A percentile compares a stretch with the other conserved stretches of the same genome.
These are phyloP conservation scores for Talaromyces liani DNA, from an alignment of 495 filamentous ascomycete species.

Conservation along the genomic window DNA sequence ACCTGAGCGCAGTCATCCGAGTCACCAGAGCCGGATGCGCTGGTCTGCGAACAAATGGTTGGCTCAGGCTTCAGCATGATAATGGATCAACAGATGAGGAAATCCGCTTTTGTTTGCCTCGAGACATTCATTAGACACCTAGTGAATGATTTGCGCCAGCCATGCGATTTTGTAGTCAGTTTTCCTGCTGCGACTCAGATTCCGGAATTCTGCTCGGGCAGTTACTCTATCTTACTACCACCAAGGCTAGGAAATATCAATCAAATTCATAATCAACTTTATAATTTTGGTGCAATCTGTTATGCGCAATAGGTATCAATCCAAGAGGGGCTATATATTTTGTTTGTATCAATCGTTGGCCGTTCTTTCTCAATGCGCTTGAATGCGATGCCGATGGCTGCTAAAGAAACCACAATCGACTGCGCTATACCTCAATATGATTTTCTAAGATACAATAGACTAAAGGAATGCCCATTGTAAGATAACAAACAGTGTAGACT, in stretches of 20 bases:
- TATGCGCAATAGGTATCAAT: background rate
- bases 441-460: background rate
- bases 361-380: background rate
- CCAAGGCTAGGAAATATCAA: background rate
- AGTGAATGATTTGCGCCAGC: background rate
- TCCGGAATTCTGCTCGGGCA: background rate
- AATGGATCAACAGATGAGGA: background rate
- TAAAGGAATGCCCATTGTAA: background rate
- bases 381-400: background rate
- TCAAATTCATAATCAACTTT: background rate
- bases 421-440: background rate
- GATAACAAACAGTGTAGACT: background rate
- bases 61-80: background rate
- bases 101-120: background rate
- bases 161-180: background rate
- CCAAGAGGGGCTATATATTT: background rate
- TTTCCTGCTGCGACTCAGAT: background rate
- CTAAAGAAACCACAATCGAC: background rate
- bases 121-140: background rate
- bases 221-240: background rate
- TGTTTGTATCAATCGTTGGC: background rate
- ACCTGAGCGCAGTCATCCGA: conserved; percentile 8
- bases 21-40: background rate
- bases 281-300: background rate
- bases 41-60: background rate